A percentile compares a stretch with the other conserved stretches of the same genome.
Evolutionary conservation across 495 filamentous ascomycete species (phyloP).

Genomic region (Lepidopterella palustris): DNA sequence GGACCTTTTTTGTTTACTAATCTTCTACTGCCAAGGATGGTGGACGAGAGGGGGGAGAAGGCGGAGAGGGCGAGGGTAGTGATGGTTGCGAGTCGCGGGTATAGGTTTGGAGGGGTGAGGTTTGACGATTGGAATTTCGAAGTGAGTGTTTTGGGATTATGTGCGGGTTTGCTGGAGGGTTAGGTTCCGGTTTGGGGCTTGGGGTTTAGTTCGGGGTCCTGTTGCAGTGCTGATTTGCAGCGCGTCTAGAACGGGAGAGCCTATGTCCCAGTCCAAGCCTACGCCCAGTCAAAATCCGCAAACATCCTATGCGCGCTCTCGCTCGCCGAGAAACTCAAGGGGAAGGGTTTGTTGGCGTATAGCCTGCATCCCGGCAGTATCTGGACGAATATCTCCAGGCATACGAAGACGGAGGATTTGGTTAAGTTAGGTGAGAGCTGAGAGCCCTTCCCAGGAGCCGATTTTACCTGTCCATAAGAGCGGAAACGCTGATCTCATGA

Average conservation of each 20-base stretch:
- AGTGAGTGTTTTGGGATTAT: neutral
- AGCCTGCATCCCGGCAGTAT: conserved; percentile 16
- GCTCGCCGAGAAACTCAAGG: conserved; percentile 6
- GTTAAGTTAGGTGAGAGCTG: neutral
- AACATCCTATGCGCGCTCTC: conserved; percentile 15
- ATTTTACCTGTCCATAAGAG: no score
- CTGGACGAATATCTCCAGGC: conserved; percentile 6
- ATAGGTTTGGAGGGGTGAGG: conserved; percentile 11
- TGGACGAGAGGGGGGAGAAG: conserved; percentile 5
- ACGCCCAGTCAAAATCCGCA: conserved; percentile 19
- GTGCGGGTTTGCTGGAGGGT: no score
- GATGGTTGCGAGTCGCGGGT: conserved; percentile 9
- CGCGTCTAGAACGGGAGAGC: neutral
- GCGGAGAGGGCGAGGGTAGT: conserved; percentile 9
- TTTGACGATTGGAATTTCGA: conserved; percentile 23
- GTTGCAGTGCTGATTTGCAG: neutral
- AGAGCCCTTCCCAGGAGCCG: no score
- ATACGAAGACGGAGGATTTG: neutral
- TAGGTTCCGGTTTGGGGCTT: no score
- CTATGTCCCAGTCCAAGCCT: conserved; percentile 12
- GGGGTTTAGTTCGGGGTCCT: no score
- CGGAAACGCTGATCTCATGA: no score
- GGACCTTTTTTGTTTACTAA: conserved; percentile 18
- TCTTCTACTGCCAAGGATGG: conserved; percentile 10
- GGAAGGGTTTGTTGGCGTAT: conserved; percentile 12